Evolutionary conservation across 352 stramenopile genomes (phyloP).

Genomic region (Albugo candida): DNA sequence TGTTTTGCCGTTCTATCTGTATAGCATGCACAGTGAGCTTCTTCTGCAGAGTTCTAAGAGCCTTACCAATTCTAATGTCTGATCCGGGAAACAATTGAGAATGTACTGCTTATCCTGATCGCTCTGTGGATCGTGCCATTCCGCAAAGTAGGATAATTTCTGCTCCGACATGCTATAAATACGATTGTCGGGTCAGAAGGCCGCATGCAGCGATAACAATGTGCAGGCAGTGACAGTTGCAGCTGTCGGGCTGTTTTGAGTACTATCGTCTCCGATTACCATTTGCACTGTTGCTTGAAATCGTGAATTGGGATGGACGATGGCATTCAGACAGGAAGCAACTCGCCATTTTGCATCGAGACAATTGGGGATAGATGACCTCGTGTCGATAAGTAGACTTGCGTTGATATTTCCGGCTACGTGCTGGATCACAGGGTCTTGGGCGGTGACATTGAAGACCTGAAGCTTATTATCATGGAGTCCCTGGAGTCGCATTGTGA

Average conservation of each 20-base stretch:
- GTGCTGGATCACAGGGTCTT: slow-evolving; percentile 12
- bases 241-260: no score
- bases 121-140: slow-evolving; percentile 62
- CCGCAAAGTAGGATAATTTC: slow-evolving; percentile 48
- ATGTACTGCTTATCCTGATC: slow-evolving; percentile 47
- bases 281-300: background rate
- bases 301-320: no score
- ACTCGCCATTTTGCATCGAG: slow-evolving; percentile 7
- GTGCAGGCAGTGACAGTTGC: no score
- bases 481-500: slow-evolving; percentile 13
- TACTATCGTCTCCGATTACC: slow-evolving; percentile 15
- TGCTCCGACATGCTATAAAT: slow-evolving; percentile 11
- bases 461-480: slow-evolving; percentile 17
- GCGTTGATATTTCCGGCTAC: slow-evolving; percentile 35
- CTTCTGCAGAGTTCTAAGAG: background rate
- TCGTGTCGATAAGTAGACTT: slow-evolving; percentile 8
- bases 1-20: slow-evolving; percentile 38
- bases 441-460: slow-evolving; percentile 16
- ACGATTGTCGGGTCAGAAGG: no score
- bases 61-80: slow-evolving; percentile 50
- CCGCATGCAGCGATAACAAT: no score
- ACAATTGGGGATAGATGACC: background rate
- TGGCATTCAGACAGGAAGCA: no score
- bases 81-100: slow-evolving; percentile 48
- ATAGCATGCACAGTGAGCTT: background rate